phyloP scores from a whole-genome alignment of 352 stramenopile genomes.

The Phytophthora idaei region DNA sequence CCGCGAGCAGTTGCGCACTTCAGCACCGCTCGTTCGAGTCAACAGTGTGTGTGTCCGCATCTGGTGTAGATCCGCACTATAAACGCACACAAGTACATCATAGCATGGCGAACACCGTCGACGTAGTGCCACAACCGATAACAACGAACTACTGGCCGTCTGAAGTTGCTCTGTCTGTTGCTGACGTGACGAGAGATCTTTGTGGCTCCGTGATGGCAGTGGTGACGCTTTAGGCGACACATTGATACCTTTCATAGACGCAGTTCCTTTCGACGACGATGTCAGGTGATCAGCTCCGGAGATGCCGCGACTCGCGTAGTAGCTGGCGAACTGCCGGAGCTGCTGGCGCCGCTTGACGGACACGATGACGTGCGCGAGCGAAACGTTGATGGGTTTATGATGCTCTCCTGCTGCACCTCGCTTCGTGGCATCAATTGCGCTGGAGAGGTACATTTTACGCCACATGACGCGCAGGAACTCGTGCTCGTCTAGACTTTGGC shows the following conservation, averaged over 20 bases:
- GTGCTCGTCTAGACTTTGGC: slow-evolving; percentile 52
- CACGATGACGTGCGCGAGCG: slow-evolving; percentile 70
- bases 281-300: slow-evolving; percentile 59
- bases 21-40: slow-evolving; percentile 16
- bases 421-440: slow-evolving; percentile 45
- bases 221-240: slow-evolving; percentile 5
- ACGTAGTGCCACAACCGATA: slow-evolving; percentile 26
- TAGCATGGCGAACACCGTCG: slow-evolving; percentile 24
- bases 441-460: slow-evolving; percentile 68
- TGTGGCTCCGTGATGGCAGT: neutral
- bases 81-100: slow-evolving; percentile 45
- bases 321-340: slow-evolving; percentile 70
- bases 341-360: slow-evolving; percentile 72
- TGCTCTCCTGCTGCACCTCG: slow-evolving; percentile 5
- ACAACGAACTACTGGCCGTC: neutral
- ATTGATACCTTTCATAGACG: neutral
- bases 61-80: slow-evolving; percentile 30
- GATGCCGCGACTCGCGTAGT: slow-evolving; percentile 72
- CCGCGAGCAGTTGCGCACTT: slow-evolving; percentile 47
- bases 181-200: neutral
- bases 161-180: neutral
- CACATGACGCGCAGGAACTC: slow-evolving; percentile 71
- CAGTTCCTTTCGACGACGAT: slow-evolving; percentile 3
- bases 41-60: slow-evolving; percentile 29
- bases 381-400: slow-evolving; percentile 51